Base-by-base conservation (phyloP, 139 green algal genomes). In the Coelastrella sp. region DNA sequence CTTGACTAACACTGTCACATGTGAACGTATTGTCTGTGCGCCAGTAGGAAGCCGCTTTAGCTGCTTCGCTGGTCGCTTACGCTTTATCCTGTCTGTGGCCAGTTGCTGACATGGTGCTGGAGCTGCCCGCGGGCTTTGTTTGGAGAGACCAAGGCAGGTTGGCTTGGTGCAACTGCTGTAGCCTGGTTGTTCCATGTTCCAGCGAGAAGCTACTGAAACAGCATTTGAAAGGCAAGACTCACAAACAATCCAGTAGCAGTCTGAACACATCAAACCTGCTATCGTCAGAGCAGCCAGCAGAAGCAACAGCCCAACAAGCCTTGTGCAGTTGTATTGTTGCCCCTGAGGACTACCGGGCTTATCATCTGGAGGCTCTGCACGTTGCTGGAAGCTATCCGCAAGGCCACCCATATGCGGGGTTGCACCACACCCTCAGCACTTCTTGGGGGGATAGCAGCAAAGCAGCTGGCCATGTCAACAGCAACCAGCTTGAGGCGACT, bases 1-100 rank as follows among this genome's bases (percentile, higher is more conserved):
- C 56, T 20, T 61, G 22, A 47, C 79, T 85, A 47, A 73, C 79
- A 85, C n/a, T 85, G 79, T 85, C 79, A 85, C 23, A 23, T 56
- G 79, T 54, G 4, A 85, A 64, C 57, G 79, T 64, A 71, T 57
- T 20, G 57, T 16, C 22, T 23, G 7, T 85, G 57, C 56, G 17
- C 6, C 57, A 83, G 47, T 16, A 73, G 57, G 4, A 85, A 22
- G 19, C 14, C 54, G 4, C 16, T 32, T 6, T 4, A 8, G 23
- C 6, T 8, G 7, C 16, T 20, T 17, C 7, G 3, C n/a, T 16
- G 5, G 10, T 59, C 11, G 54, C 23, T 17, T 7, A 47, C 7
- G 75, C 75, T 81, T 10, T 20, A 60, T 22, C 7, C 5, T 7
- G 16, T 19, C 7, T 81, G 75, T 23, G 7, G 3, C 58, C 14